Conservation (phyloP, 2,329 filamentous ascomycete genomes). For the Dothiorella sarmentorum region DNA sequence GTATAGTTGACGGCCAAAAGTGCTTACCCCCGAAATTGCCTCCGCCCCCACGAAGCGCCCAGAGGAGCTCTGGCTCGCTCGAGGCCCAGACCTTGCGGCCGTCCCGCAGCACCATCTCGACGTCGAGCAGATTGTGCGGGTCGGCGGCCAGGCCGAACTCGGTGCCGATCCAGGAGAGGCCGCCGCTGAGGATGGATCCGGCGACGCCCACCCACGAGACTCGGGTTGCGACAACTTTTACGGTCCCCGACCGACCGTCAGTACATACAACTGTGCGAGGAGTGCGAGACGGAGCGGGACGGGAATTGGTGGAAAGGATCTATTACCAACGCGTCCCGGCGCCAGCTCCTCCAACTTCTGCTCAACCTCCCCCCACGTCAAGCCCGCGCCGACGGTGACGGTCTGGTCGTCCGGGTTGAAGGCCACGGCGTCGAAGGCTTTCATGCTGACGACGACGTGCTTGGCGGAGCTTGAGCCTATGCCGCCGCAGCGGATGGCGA, state of each 20-base stretch:
- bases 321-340: conserved; percentile 32
- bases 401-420: conserved; percentile 32
- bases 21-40: conserved; percentile 31
- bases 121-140: conserved; percentile 41
- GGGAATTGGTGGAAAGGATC: too few species aligned
- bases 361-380: conserved; percentile 39
- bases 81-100: conserved; percentile 39
- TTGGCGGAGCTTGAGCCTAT: conserved; percentile 36
- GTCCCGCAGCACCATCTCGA: conserved; percentile 37
- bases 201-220: conserved; percentile 41
- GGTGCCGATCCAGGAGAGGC: conserved; percentile 39
- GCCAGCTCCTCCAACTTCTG: conserved; percentile 33
- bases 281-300: not conserved
- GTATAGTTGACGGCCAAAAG: conserved; percentile 9
- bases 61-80: conserved; percentile 39
- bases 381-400: conserved; percentile 36
- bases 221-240: conserved; percentile 35
- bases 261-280: not conserved
- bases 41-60: conserved; percentile 42
- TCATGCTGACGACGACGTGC: conserved; percentile 39
- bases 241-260: too few species aligned
- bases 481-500: conserved; percentile 37
- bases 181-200: conserved; percentile 37
- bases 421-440: conserved; percentile 36
- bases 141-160: conserved; percentile 40